Conservation (phyloP, 2,329 filamentous ascomycete species). For the Aureobasidium sp. region DNA sequence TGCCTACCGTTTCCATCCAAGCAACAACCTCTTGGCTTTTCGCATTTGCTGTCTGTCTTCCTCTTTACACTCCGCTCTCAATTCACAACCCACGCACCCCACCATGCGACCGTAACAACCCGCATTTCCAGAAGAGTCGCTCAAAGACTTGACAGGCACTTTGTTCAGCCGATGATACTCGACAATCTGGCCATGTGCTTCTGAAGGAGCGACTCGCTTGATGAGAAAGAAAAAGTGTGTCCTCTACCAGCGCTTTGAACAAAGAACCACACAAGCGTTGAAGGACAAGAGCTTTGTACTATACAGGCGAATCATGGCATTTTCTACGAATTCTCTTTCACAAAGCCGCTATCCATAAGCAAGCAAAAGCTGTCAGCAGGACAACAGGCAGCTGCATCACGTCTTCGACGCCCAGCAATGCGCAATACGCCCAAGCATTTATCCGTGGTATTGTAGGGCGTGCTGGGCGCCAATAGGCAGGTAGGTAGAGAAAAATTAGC, state of each 20-base stretch:
- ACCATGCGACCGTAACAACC: not conserved
- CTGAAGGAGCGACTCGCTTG: not conserved
- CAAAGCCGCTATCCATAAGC: not conserved
- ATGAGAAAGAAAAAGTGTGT: not conserved
- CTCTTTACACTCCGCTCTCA: not conserved
- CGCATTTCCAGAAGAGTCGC: not conserved
- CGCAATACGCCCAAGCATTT: slow-evolving; percentile 2
- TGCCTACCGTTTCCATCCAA: not conserved
- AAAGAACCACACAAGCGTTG: slow-evolving; percentile 2
- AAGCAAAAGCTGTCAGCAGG: not conserved
- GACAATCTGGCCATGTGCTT: slow-evolving; percentile 3
- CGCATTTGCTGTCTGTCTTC: not conserved
- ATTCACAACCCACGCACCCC: not conserved
- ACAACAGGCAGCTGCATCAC: not conserved
- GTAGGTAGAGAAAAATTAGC: not conserved
- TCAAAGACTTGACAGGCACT: not conserved
- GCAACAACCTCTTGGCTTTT: not conserved
- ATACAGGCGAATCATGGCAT: not conserved
- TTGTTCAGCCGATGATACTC: not conserved
- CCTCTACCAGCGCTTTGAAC: not conserved
- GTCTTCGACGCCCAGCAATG: slow-evolving; percentile 9
- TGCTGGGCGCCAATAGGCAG: not conserved
- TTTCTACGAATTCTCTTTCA: not conserved
- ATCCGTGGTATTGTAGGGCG: not conserved
- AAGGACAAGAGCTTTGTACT: not conserved